Evolutionary conservation across 2,329 filamentous ascomycete species (phyloP).

Genomic region (Aspergillus sp.): DNA sequence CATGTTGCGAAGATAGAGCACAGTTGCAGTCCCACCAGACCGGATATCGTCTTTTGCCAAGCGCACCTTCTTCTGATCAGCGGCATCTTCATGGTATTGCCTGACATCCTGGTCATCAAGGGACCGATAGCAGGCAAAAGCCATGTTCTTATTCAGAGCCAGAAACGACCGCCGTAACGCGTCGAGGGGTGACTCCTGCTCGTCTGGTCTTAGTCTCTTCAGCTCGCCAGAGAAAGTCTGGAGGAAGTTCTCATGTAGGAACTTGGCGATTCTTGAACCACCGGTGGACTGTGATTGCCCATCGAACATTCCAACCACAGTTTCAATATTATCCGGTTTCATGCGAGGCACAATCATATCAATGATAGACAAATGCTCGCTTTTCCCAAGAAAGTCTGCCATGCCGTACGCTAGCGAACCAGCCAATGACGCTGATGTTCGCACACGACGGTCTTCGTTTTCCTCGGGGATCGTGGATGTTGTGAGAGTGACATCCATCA

Average conservation of each 20-base stretch:
- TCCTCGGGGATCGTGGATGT: slow-evolving; percentile 92
- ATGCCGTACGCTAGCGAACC: slow-evolving; percentile 93
- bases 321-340: slow-evolving; percentile 84
- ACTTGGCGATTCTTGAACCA: slow-evolving; percentile 95
- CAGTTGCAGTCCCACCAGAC: slow-evolving; percentile 87
- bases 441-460: slow-evolving; percentile 88
- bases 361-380: slow-evolving; percentile 92
- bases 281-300: slow-evolving; percentile 84
- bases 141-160: slow-evolving; percentile 87
- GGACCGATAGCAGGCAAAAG: slow-evolving; percentile 76
- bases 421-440: slow-evolving; percentile 92
- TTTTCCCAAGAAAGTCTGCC: slow-evolving; percentile 89
- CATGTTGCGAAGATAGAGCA: slow-evolving; percentile 83
- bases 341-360: slow-evolving; percentile 94
- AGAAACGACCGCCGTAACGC: slow-evolving; percentile 85
- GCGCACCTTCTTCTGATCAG: slow-evolving; percentile 61
- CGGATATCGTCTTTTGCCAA: slow-evolving; percentile 85
- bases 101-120: slow-evolving; percentile 67
- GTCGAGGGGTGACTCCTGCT: slow-evolving; percentile 73
- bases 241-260: slow-evolving; percentile 92
- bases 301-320: slow-evolving; percentile 91
- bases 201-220: slow-evolving; percentile 64
- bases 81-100: slow-evolving; percentile 64
- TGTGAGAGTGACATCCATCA: slow-evolving; percentile 97
- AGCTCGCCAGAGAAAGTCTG: slow-evolving; percentile 79